Evolutionary conservation across 257 asterid species (phyloP).

Genomic region (Solanum habrochaites): DNA sequence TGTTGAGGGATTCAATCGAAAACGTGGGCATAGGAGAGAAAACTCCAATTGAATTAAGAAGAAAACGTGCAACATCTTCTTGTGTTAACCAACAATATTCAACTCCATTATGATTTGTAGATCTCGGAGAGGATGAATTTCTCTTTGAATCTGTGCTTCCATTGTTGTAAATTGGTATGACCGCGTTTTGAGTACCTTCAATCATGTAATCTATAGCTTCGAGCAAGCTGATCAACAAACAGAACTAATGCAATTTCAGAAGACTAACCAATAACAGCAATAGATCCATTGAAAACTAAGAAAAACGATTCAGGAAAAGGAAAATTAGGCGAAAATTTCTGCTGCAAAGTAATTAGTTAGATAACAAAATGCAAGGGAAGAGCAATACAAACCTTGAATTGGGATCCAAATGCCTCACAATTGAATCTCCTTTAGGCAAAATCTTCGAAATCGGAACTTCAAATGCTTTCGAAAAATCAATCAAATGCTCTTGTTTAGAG

Average conservation of each 20-base stretch:
- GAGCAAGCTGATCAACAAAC: constrained; percentile 36
- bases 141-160: constrained; percentile 25
- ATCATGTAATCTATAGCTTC: constrained; percentile 64
- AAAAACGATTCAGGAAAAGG: background rate
- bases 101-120: constrained; percentile 11
- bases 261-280: background rate
- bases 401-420: constrained; percentile 55
- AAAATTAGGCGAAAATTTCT: background rate
- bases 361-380: background rate
- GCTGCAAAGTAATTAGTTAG: background rate
- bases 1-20: constrained; percentile 39
- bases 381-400: constrained; percentile 42
- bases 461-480: constrained; percentile 44
- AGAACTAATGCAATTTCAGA: background rate
- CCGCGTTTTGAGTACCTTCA: constrained; percentile 70
- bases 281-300: background rate
- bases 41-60: constrained; percentile 61
- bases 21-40: constrained; percentile 54
- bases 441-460: constrained; percentile 38
- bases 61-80: constrained; percentile 63
- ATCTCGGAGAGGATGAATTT: constrained; percentile 8
- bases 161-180: constrained; percentile 49
- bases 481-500: constrained; percentile 40
- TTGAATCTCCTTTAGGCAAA: constrained; percentile 25
- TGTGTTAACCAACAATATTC: constrained; percentile 71